Base-by-base conservation (phyloP, 202 grass and related monocot genomes). In the Zoysia matrella region DNA sequence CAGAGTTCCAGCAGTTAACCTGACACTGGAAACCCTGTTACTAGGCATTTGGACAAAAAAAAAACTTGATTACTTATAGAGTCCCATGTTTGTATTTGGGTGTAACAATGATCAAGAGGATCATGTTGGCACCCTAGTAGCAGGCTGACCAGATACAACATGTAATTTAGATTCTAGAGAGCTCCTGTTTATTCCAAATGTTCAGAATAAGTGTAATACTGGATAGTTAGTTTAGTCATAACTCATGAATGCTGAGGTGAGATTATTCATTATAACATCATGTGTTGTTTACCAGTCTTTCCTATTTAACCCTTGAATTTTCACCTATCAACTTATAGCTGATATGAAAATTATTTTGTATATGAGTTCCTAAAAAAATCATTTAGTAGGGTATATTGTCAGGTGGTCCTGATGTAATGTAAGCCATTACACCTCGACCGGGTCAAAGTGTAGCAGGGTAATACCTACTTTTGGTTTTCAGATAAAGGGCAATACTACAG, bases 1-100 rank as follows among this genome's bases (percentile, higher is more conserved):
- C 62, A 78, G 64, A 76, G 71, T 89, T 89, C 89, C 71, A 94
- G 67, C 77, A 89, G 71, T 75, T 71, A 89, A 74, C 83, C 81
- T 65, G 30, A 54, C 22, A 22, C 22, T 22, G 22, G 22, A 22
- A 22, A 22, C 22, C 22, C 22, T 22, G 22, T 22, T 42, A 67
- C n/a, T 75, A 82, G 55, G 52, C 72, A 84, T 80, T 84, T 79
- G 54, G 82, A 94, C 46, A 89, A 83, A 84, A 86, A 87, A 77
- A 18, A 85, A 71, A 72, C 80, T 63, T 74, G 85, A 86, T 72
- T 80, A 81, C 47, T 56, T 49, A 52, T 75, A 83, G 65, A 43
- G 4, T 79, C 60, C 55, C 46, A 60, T 56, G 67, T 82, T 71
- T 84, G 80, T 83, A 88, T 69, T 81, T 22, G 71, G 60, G 80